Base-by-base conservation (phyloP, 345 rosid species). In the Rhizophora apiculata region DNA sequence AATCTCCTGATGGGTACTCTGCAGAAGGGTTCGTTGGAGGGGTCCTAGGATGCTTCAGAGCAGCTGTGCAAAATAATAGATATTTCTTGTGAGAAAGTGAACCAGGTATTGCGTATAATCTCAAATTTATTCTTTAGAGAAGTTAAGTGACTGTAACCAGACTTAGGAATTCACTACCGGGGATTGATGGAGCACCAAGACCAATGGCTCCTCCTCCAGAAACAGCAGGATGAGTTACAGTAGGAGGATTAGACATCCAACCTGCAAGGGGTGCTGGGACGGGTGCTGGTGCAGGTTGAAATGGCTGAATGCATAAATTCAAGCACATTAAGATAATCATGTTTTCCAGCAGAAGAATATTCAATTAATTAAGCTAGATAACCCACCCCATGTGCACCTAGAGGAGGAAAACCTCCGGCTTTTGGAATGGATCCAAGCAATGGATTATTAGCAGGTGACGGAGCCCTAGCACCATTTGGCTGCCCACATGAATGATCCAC, bases 401-500 rank as follows among this genome's bases (percentile, higher is more conserved):
- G 29, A 21, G 60, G 30, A 31, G 64, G 24, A 55, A 64, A 68
- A 58, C 20, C 4, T 15, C 22, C 62, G 27, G 32, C n/a, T 36
- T 54, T 26, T 56, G 0, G 26, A 15, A 51, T 15, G 43, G 29
- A 67, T 27, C 77, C 75, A 77, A 81, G 81, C 76, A 57, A 60
- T 27, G 55, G 58, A 62, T 67, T 62, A 76, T 51, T 57, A 53
- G 62, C 55, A 7, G 65, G 67, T 19, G 69, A 51, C 67, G 10
- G 49, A 73, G 60, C 60, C 60, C 60, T 56, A 56, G 60, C 60
- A 9, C 60, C 60, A 22, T 56, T 56, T 56, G 60, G 30, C 29
- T 56, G 60, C 60, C 60, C 60, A 24, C 88, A 86, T 8, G 65
- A 60, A 74, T 84, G 87, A 76, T 84, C 88, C 72, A 56, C 73